phyloP scores from a whole-genome alignment of 306 rosid genomes.

The Ammopiptanthus mongolicus region DNA sequence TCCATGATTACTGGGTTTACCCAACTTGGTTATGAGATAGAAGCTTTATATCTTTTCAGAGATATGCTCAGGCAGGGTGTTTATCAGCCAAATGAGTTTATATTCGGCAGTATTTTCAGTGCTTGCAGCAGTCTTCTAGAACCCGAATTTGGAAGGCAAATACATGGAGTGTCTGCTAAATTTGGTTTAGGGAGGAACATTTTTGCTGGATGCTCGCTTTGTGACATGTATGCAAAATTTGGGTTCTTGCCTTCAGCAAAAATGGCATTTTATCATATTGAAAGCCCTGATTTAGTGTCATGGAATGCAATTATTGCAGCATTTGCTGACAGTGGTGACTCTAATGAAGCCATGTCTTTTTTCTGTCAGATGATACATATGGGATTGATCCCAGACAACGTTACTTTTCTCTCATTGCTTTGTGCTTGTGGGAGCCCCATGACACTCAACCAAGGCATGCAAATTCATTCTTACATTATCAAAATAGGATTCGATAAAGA shows the following conservation, averaged over 20 bases:
- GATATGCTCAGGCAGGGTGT: conserved; percentile 52
- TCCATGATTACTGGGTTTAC: conserved; percentile 72
- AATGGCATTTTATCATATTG: conserved; percentile 47
- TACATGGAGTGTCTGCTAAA: conserved; percentile 62
- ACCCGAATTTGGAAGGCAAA: conserved; percentile 66
- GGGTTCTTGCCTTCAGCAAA: conserved; percentile 49
- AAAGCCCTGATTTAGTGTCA: conserved; percentile 60
- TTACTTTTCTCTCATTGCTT: conserved; percentile 57
- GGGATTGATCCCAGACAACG: conserved; percentile 47
- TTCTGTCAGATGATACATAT: conserved; percentile 48
- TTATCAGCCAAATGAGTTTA: conserved; percentile 61
- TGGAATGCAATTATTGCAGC: conserved; percentile 80
- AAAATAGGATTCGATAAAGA: conserved; percentile 44
- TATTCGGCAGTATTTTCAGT: conserved; percentile 64
- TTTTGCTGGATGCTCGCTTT: conserved; percentile 76
- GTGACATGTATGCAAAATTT: conserved; percentile 74
- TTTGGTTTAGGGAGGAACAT: conserved; percentile 53
- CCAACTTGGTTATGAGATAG: conserved; percentile 56
- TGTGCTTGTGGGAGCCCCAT: conserved; percentile 50
- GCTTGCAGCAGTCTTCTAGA: conserved; percentile 58
- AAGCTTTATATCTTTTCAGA: conserved; percentile 56
- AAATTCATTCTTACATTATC: conserved; percentile 53
- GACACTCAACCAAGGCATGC: conserved; percentile 57
- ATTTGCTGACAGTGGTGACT: conserved; percentile 39
- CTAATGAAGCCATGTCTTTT: conserved; percentile 44